Evolutionary conservation across 1,139 yeast genomes (phyloP).

Genomic region (Debaryomycetaceae sp.): DNA sequence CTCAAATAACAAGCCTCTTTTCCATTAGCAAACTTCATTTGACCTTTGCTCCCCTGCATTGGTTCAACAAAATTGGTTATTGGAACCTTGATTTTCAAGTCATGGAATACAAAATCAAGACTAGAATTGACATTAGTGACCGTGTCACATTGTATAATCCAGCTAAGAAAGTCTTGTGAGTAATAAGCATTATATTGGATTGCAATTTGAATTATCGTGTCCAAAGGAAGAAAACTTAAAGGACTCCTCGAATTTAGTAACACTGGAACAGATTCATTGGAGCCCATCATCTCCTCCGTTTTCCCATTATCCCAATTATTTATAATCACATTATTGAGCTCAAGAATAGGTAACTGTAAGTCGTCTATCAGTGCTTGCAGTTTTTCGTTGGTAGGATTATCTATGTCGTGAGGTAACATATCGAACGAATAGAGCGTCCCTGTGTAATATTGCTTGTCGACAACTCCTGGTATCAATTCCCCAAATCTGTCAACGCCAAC

Average conservation of each 20-base stretch:
- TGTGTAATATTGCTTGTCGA: slow-evolving; percentile 42
- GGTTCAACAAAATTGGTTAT: slow-evolving; percentile 46
- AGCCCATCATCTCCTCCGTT: slow-evolving; percentile 33
- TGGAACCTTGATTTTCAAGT: slow-evolving; percentile 52
- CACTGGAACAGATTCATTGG: slow-evolving; percentile 46
- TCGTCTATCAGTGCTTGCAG: slow-evolving; percentile 17
- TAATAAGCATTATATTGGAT: slow-evolving; percentile 73
- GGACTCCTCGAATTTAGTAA: slow-evolving; percentile 57
- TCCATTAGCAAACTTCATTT: slow-evolving; percentile 52
- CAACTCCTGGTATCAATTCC: slow-evolving; percentile 56
- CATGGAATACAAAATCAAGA: slow-evolving; percentile 54
- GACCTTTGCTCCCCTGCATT: slow-evolving; percentile 26
- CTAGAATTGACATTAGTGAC: slow-evolving; percentile 42
- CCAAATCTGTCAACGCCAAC: slow-evolving; percentile 21
- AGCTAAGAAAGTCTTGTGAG: slow-evolving; percentile 43
- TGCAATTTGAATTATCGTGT: slow-evolving; percentile 61
- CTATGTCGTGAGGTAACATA: slow-evolving; percentile 33
- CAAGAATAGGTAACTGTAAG: slow-evolving; percentile 50
- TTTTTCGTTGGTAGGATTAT: slow-evolving; percentile 19
- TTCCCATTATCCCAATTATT: slow-evolving; percentile 37
- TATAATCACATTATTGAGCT: slow-evolving; percentile 52
- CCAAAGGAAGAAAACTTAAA: slow-evolving; percentile 57
- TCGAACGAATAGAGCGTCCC: slow-evolving; percentile 50
- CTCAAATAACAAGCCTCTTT: slow-evolving; percentile 58
- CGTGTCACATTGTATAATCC: slow-evolving; percentile 69